Evolutionary conservation across 2,329 filamentous ascomycete genomes (phyloP), one percentile per base, ranked within the genome.

Genomic region (Dothiorella sarmentorum): DNA sequence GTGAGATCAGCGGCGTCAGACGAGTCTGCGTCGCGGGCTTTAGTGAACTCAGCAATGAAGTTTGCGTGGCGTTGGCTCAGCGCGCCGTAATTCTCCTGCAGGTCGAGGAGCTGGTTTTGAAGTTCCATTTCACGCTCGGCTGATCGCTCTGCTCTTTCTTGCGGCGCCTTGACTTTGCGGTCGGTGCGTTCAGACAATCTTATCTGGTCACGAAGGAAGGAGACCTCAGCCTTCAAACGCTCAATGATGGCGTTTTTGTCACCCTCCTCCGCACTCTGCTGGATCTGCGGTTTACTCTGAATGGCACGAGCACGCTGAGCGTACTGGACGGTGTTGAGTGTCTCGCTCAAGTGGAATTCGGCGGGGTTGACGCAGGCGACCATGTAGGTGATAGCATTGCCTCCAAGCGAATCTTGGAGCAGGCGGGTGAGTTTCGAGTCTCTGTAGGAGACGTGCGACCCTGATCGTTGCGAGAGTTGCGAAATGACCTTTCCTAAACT

Each of bases 331-430:
- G 94, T 99, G 72, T 99, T 99, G 60, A 99, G 79, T 0, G 95
- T 97, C 76, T 99, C 94, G 76, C 92, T 97, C 43, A 99, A 80
- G 72, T 99, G 94, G 70, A 99, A 99, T 71, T 97, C 92, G 13
- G 93, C 91, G 0, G 92, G 93, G 1, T 93, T 99, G 27, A 99
- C 92, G 75, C 94, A 99, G 7, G 94, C 94, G 76, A 99, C 94
- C 94, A 99, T 97, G 76, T 97, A 99, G 0, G 94, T 99, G 70
- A 97, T 96, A 33, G 94, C 94, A 71, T 96, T 97, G 4, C 94
- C 94, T 59, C 94, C 94, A 4, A 99, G 81, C 0, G 94, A 99
- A 74, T 99, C 94, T 78, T 99, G 94, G 17, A 99, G 83, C 22
- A 99, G 81, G 61, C 94, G 88, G 10, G 94, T 99, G 66, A 99